phyloP scores from a whole-genome alignment of 2,329 filamentous ascomycete genomes.

The Ceratocystis huliohia region DNA sequence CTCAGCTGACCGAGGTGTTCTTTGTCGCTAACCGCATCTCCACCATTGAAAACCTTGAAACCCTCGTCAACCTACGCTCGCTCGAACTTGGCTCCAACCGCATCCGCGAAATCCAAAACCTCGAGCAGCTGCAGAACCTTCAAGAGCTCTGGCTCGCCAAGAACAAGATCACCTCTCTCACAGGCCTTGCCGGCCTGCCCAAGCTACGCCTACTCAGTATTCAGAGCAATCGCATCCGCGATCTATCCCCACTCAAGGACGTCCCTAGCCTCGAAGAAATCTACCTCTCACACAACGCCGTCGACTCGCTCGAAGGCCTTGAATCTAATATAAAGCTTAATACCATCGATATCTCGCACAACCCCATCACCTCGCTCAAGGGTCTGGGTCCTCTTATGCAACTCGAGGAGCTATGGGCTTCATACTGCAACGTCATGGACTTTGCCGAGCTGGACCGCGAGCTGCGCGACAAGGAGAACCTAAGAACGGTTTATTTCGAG shows the following conservation, averaged over 20 bases:
- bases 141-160: slow-evolving; percentile 90
- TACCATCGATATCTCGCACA: slow-evolving; percentile 81
- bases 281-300: slow-evolving; percentile 90
- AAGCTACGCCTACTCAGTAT: slow-evolving; percentile 83
- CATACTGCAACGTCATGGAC: slow-evolving; percentile 67
- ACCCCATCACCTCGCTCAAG: slow-evolving; percentile 61
- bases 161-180: slow-evolving; percentile 85
- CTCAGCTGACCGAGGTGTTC: slow-evolving; percentile 67
- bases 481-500: slow-evolving; percentile 92
- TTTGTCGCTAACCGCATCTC: slow-evolving; percentile 92
- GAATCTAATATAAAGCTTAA: slow-evolving; percentile 54
- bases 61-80: slow-evolving; percentile 61
- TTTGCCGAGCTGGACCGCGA: slow-evolving; percentile 73
- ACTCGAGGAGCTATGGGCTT: slow-evolving; percentile 88
- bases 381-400: slow-evolving; percentile 56
- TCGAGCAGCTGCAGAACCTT: slow-evolving; percentile 64
- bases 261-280: slow-evolving; percentile 75
- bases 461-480: slow-evolving; percentile 61
- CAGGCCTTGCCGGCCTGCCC: slow-evolving; percentile 58
- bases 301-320: slow-evolving; percentile 62
- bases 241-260: slow-evolving; percentile 60
- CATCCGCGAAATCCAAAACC: slow-evolving; percentile 75
- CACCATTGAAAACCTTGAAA: slow-evolving; percentile 72
- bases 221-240: slow-evolving; percentile 82
- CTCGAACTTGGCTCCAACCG: slow-evolving; percentile 87